Evolutionary conservation across 2,329 filamentous ascomycete genomes (phyloP), one percentile per base, ranked within the genome.

Genomic region (Huntiella decipiens): DNA sequence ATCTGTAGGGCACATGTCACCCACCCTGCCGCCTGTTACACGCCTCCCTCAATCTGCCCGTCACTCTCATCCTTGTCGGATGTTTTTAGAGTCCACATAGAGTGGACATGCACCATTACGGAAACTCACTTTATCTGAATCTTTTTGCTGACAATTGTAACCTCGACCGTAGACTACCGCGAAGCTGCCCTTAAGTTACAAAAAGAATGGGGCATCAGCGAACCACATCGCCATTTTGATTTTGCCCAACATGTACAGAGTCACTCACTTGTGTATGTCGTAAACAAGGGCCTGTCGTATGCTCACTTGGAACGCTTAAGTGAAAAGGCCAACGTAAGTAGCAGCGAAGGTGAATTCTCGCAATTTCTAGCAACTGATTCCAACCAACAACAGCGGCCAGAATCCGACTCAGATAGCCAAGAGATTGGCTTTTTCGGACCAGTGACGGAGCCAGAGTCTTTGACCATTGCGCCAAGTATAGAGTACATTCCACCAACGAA

Each of bases 111-210:
- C 22, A 28, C 22, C 22, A 28, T 28, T 28, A 28, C 22, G 22
- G 22, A 28, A 28, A 28, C 22, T 28, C 22, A 28, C 22, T 28
- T 28, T 10, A 28, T 28, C 12, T 4, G 16, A 12, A 19, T 39
- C 17, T 19, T 39, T 15, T 16, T 10, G 15, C 17, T 32, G 19
- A 33, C 12, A 8, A 10, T 33, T 44, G 39, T 49, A 42, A 50
- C 41, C 12, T 33, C 5, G n/a, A 34, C 35, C 28, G 22, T 63
- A 79, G 75, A 77, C 64, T 79, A 77, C 64, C 70, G 71, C 61
- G 75, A 79, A 59, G 77, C 75, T 38, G 75, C 75, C 46, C 70
- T 73, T 61, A 77, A 76, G 58, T 72, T 79, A 54, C 74, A 78
- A 56, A 77, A 78, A 58, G 74, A 79, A 63, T 79, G 75, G 75